Base-by-base conservation (phyloP, 768 basidiomycete species). In the Termitomyces sp. region DNA sequence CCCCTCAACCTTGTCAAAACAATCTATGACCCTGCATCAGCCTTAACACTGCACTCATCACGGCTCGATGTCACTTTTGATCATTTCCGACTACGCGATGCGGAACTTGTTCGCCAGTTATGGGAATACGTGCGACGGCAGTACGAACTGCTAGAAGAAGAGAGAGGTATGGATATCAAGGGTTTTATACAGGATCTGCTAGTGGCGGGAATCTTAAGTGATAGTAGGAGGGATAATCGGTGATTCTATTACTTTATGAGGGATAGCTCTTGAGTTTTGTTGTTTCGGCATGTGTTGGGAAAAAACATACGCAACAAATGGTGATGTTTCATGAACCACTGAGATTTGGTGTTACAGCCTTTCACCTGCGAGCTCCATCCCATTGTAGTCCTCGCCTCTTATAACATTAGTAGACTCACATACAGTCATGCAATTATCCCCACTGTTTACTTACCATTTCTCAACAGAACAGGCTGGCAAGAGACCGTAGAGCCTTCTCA, bases 61-160 rank as follows among this genome's bases (percentile, higher is more conserved):
- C 70, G 72, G 5, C 62, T 68, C 4, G 76, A 79, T 45, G 68
- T 79, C 32, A 74, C 71, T 7, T 79, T 79, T 49, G 70, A 73
- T 43, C 61, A 73, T 18, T 79, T 78, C 64, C 71, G 74, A 22
- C 60, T 79, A 10, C 71, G 73, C 5, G 77, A 80, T 56, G 74
- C 78, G 13, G 73, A 77, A 57, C 66, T 77, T 13, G 44, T 77
- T 6, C 64, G 65, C 33, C 73, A 79, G 52, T 64, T 58, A 14
- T 63, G 57, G 14, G 63, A 59, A 18, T 66, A 60, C 38, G 16
- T 63, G 8, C 55, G 52, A 47, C 55, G 66, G 35, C 50, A 62
- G 40, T 70, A 69, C 41, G 46, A 55, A 13, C 18, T 40, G 8
- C 10, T 52, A 0, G 41, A 41, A 38, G 52, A 52, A 13, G 38